Evolutionary conservation across 192 early-diverging fungal genomes (phyloP).

Genomic region (Backusella macrospora): DNA sequence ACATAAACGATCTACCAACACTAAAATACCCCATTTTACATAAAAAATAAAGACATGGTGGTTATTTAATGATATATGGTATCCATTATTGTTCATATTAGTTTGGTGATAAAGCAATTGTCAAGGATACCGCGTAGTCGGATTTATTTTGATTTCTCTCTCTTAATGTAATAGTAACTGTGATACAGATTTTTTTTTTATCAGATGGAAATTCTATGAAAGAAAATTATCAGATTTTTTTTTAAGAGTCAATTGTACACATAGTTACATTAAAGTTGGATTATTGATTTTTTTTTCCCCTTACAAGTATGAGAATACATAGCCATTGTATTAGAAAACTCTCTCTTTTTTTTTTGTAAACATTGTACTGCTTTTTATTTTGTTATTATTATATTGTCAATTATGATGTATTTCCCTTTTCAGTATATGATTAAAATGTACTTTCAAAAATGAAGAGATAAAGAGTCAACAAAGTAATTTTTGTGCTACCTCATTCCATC

Average conservation of each 20-base stretch:
- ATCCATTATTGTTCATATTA: too few species aligned
- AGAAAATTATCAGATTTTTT: background rate
- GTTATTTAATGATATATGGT: too few species aligned
- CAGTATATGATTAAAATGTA: background rate
- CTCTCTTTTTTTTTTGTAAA: too few species aligned
- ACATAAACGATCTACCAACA: too few species aligned
- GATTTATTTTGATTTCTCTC: too few species aligned
- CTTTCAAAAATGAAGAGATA: background rate
- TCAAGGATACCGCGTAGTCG: too few species aligned
- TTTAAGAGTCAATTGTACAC: background rate
- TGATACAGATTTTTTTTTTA: background rate
- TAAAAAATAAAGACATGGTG: background rate
- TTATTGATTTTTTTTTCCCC: background rate
- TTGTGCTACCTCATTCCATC: background rate
- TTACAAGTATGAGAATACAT: background rate
- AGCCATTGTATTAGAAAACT: background rate
- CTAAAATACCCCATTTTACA: background rate
- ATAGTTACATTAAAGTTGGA: background rate
- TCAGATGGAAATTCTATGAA: conserved; percentile 6
- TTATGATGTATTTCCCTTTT: background rate
- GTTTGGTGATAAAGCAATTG: too few species aligned
- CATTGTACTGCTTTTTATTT: background rate
- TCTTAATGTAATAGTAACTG: background rate
- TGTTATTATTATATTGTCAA: background rate
- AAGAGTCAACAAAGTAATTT: background rate